A percentile compares a stretch with the other conserved stretches of the same genome.
Evolutionary conservation across 2,329 filamentous ascomycete genomes (phyloP).

Genomic region (Talaromyces verruculosus): DNA sequence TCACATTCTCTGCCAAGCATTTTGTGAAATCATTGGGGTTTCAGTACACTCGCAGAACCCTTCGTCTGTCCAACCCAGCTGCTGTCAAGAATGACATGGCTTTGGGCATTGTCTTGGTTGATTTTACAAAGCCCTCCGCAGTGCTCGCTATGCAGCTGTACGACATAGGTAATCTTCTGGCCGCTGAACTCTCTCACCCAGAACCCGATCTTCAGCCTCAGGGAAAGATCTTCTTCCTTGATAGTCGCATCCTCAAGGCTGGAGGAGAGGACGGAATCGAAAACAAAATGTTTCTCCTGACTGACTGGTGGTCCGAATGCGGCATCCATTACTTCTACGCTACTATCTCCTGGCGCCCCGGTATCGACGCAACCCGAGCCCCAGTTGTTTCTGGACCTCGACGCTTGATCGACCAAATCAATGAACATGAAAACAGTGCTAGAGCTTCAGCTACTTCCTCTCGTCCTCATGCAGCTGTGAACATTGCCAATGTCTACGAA

Average conservation of each 20-base stretch:
- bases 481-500: constrained; percentile 32
- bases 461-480: constrained; percentile 8
- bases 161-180: constrained; percentile 25
- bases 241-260: constrained; percentile 28
- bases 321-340: constrained; percentile 35
- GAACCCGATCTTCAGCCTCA: constrained; percentile 9
- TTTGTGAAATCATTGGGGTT: constrained; percentile 27
- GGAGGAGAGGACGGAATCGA: constrained; percentile 20
- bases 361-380: neutral
- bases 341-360: constrained; percentile 33
- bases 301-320: constrained; percentile 32
- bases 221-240: constrained; percentile 39
- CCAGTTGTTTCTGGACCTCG: neutral
- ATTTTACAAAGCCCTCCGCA: constrained; percentile 23
- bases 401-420: constrained; percentile 1
- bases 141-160: constrained; percentile 29
- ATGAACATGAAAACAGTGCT: neutral
- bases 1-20: constrained; percentile 22
- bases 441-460: neutral
- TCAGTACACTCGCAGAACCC: constrained; percentile 1
- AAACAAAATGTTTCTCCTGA: constrained; percentile 28
- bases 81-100: constrained; percentile 23
- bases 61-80: constrained; percentile 28
- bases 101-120: constrained; percentile 34
- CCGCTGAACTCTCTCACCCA: constrained; percentile 16